Evolutionary conservation across 139 green algal genomes (phyloP), one percentile per base, ranked within the genome.

Genomic region (Haematococcus lacustris): DNA sequence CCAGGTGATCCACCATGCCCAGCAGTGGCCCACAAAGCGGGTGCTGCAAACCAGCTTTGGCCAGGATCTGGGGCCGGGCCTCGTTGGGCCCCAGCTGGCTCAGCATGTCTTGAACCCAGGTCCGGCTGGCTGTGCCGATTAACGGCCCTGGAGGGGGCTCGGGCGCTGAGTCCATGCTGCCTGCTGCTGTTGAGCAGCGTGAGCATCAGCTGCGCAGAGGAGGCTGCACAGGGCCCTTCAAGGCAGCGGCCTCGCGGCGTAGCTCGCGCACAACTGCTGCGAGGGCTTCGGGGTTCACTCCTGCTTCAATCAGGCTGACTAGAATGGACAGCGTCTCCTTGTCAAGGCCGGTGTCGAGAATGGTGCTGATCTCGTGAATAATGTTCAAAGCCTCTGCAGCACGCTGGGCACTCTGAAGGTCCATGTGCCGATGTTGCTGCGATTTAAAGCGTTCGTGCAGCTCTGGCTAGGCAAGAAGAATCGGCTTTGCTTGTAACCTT

Each of bases 221-320:
- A 53, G 9, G 43, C 17, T 53, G 43, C 9, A 53, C 43, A 28
- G 39, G 32, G 5, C 70, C 51, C 38, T 78, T 74, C 57, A 85
- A 70, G 1, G 74, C 75, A 38, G 83, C 79, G 41, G 83, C 88
- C 63, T 91, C 82, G 2, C 82, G 68, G 7, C 85, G 79, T 5
- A 95, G 74, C 50, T 91, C 84, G 43, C 78, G 82, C 2, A 95
- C 85, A 5, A 92, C 82, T 2, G 80, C 78, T 37, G 89, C 90
- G 28, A 95, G 77, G 0, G 90, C 90, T 74, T 95, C 89, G 26
- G 91, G 91, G 64, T 95, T 95, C 0, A 93, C 86, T 1, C 91
- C 91, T 23, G 72, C 80, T 67, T 96, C 88, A 2, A 88, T 51
- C 1, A 96, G 75, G 23, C 80, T 87, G 0, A 93, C 79, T 25